A percentile compares a stretch with the other conserved stretches of the same genome.
Evolutionary conservation across 2,329 filamentous ascomycete genomes (phyloP).

Genomic region (Ophiostoma fasciatum): DNA sequence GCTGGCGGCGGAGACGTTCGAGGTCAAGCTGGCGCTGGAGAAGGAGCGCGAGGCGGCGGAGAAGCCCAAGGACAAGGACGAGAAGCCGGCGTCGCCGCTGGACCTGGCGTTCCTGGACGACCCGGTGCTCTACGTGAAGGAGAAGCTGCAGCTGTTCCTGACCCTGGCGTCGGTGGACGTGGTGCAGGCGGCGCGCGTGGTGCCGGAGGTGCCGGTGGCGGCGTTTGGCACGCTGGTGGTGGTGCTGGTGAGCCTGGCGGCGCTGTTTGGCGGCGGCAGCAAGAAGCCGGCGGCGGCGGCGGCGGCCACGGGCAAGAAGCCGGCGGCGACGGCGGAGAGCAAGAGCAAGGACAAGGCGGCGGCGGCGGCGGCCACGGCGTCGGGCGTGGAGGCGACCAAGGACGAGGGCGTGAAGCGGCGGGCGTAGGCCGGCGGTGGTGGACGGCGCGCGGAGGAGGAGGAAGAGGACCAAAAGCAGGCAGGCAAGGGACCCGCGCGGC

Average conservation of each 20-base stretch:
- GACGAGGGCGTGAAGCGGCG: no score
- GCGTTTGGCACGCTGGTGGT: slow-evolving; percentile 60
- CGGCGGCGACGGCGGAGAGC: slow-evolving; percentile 34
- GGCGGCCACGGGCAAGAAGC: slow-evolving; percentile 58
- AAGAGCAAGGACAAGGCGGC: slow-evolving; percentile 56
- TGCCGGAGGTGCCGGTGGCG: slow-evolving; percentile 80
- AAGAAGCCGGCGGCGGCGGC: slow-evolving; percentile 57
- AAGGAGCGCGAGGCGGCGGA: slow-evolving; percentile 62
- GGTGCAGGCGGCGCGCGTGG: slow-evolving; percentile 69
- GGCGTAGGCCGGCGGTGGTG: slow-evolving; percentile 18
- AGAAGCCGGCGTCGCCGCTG: slow-evolving; percentile 52
- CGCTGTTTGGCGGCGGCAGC: slow-evolving; percentile 43
- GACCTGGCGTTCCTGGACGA: slow-evolving; percentile 85
- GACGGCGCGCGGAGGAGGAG: neutral
- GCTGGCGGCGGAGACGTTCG: slow-evolving; percentile 78
- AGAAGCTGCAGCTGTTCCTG: slow-evolving; percentile 88
- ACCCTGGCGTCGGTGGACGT: slow-evolving; percentile 71
- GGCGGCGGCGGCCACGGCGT: slow-evolving; percentile 40
- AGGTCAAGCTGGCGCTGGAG: slow-evolving; percentile 75
- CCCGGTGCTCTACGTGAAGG: slow-evolving; percentile 72
- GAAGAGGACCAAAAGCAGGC: neutral
- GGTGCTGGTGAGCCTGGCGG: slow-evolving; percentile 45
- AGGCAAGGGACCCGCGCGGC: no score
- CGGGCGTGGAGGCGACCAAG: slow-evolving; percentile 60
- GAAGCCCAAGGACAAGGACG: slow-evolving; percentile 56